Conservation (phyloP, 257 asterid species). For the Avicennia marina region DNA sequence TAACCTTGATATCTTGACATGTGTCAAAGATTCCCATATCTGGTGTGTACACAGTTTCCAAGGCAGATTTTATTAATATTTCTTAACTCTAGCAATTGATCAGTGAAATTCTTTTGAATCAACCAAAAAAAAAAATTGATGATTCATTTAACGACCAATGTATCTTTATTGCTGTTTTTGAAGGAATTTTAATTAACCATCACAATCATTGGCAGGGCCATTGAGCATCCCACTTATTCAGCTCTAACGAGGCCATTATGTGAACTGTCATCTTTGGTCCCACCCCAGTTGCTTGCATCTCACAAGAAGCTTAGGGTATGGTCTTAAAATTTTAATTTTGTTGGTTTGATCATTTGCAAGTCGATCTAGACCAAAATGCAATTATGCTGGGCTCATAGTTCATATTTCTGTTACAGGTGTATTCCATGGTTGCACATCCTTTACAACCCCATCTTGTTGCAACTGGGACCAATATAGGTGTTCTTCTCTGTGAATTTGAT, state of each 20-base stretch:
- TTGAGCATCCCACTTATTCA: conserved; percentile 97
- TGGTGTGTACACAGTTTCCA: conserved; percentile 42
- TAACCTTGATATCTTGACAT: conserved; percentile 91
- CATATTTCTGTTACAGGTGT: conserved; percentile 46
- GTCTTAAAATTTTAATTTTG: conserved; percentile 7
- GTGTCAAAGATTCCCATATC: conserved; percentile 97
- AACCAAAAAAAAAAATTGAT: conserved; percentile 11
- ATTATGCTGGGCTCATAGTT: conserved; percentile 11
- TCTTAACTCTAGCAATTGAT: too few species aligned
- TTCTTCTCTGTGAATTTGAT: conserved; percentile 95
- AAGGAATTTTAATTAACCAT: conserved; percentile 22
- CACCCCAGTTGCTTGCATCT: conserved; percentile 90
- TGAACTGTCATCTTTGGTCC: conserved; percentile 89
- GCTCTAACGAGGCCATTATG: conserved; percentile 97
- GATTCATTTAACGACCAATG: neutral
- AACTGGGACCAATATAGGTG: conserved; percentile 94
- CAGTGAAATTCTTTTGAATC: neutral
- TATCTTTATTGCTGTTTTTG: conserved; percentile 12
- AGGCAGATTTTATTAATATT: neutral
- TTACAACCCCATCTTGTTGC: conserved; percentile 96
- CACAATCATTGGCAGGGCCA: conserved; percentile 71
- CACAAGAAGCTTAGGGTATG: conserved; percentile 96
- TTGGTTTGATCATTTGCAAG: too few species aligned
- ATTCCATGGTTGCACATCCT: conserved; percentile 95
- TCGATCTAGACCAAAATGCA: too few species aligned